Base-by-base conservation (phyloP, 176 grass and related monocot genomes). In the Echinochloa phyllopogon region DNA sequence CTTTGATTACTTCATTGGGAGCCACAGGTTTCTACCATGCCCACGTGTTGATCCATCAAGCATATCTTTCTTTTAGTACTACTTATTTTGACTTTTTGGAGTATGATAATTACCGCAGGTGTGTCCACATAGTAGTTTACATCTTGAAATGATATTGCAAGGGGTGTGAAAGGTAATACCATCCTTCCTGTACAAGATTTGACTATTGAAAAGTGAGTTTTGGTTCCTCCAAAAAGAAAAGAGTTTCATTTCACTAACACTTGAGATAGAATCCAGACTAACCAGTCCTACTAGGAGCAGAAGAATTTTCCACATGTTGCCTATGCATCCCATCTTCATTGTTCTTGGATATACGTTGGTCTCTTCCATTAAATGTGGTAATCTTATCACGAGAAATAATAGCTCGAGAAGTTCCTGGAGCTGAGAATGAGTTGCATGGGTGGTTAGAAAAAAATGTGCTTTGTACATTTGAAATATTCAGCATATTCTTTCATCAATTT, bases 61-160 rank as follows among this genome's bases (percentile, higher is more conserved):
- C 16, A 21, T 21, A 72, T 0, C 8, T 55, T 82, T 62, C 4
- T 63, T 23, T 57, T 12, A 18, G 11, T 23, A 38, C 2, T 62
- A 83, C 14, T 17, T 83, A 4, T 83, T 1, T 23, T 38, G 68
- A 74, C 56, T 23, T 21, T 38, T 64, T 49, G 6, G 69, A 48
- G 61, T 20, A 44, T 21, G 69, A 62, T 36, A 63, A 24, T 81
- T 94, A 98, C 95, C 78, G 5, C n/a, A 39, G 95, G 90, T 56
- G 88, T 81, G 20, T 94, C 90, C 45, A 98, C 86, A 24, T 91
- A 94, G 82, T 98, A 98, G 77, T 91, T 98, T 62, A 98, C 86
- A 76, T 98, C 82, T 25, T 88, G 77, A 77, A 94, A 94, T 61
- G 88, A 86, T 82, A 98, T 76, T 74, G 79, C 86, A 63, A 97